phyloP scores from a whole-genome alignment of 2,329 filamentous ascomycete genomes.

The Monilinia fructicola region DNA sequence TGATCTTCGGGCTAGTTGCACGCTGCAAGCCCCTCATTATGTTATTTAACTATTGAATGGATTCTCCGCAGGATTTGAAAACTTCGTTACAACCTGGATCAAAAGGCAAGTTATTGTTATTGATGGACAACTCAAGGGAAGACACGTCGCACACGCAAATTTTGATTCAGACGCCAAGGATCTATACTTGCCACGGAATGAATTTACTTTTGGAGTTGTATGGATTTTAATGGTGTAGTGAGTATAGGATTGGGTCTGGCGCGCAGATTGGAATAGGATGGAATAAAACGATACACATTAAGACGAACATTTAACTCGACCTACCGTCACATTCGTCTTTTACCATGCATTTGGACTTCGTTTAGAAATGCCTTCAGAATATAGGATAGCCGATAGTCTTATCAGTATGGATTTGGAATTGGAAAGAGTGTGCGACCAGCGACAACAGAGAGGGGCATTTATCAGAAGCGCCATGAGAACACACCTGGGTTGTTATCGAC shows the following conservation, averaged over 20 bases:
- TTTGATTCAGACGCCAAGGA: not conserved
- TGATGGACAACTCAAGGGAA: not conserved
- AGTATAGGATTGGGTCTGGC: not conserved
- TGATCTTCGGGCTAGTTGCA: not conserved
- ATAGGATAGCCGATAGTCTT: not conserved
- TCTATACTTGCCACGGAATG: not conserved
- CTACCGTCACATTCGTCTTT: not conserved
- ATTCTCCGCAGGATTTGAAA: not conserved
- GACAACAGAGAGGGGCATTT: not conserved
- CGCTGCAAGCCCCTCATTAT: not conserved
- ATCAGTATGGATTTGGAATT: too few species aligned
- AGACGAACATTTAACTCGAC: not conserved
- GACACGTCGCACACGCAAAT: not conserved
- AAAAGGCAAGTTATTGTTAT: not conserved
- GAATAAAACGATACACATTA: not conserved
- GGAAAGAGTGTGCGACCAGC: not conserved
- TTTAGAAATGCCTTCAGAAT: not conserved
- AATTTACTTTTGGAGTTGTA: too few species aligned
- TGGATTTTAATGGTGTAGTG: not conserved
- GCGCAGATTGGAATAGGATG: not conserved
- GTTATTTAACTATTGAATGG: not conserved
- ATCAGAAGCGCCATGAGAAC: not conserved
- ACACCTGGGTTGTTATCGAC: not conserved
- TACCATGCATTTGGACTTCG: not conserved
- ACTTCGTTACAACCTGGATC: not conserved